A percentile compares a stretch with the other conserved stretches of the same genome.
These are phyloP conservation scores for Boletus mariae DNA, from an alignment of 1,284 basidiomycete species.

Conservation along the genomic window DNA sequence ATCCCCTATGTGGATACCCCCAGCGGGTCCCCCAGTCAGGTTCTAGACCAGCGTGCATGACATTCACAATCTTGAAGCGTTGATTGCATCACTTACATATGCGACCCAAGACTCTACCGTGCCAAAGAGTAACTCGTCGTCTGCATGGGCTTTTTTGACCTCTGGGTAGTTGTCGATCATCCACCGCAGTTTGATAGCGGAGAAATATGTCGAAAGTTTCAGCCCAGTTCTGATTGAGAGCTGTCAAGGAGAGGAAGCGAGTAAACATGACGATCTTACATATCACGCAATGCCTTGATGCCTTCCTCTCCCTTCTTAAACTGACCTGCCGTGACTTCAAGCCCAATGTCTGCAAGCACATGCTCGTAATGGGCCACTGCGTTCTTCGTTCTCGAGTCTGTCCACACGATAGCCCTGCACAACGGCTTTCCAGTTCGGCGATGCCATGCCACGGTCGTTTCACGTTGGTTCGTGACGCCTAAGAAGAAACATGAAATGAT, in stretches of 20 bases:
- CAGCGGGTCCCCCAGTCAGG: slow-evolving; percentile 69
- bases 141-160: slow-evolving; percentile 78
- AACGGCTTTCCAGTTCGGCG: slow-evolving; percentile 84
- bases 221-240: slow-evolving; percentile 69
- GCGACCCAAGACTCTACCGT: slow-evolving; percentile 97
- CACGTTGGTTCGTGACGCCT: slow-evolving; percentile 98
- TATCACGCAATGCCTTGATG: slow-evolving; percentile 58
- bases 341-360: slow-evolving; percentile 70
- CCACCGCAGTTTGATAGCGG: slow-evolving; percentile 94
- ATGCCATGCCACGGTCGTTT: slow-evolving; percentile 95
- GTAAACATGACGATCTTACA: slow-evolving; percentile 45
- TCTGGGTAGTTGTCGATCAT: slow-evolving; percentile 89
- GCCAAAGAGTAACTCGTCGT: slow-evolving; percentile 84
- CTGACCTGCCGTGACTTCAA: slow-evolving; percentile 66
- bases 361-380: slow-evolving; percentile 77
- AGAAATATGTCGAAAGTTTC: slow-evolving; percentile 96
- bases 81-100: slow-evolving; percentile 58
- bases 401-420: slow-evolving; percentile 94
- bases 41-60: slow-evolving; percentile 48
- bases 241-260: not conserved
- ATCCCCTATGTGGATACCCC: slow-evolving; percentile 85
- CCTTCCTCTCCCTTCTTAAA: slow-evolving; percentile 73
- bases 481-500: not conserved
- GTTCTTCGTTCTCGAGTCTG: slow-evolving; percentile 86
- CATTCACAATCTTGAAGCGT: slow-evolving; percentile 5